phyloP scores from a whole-genome alignment of 768 basidiomycete genomes.

The Leccinum longicurvipes region DNA sequence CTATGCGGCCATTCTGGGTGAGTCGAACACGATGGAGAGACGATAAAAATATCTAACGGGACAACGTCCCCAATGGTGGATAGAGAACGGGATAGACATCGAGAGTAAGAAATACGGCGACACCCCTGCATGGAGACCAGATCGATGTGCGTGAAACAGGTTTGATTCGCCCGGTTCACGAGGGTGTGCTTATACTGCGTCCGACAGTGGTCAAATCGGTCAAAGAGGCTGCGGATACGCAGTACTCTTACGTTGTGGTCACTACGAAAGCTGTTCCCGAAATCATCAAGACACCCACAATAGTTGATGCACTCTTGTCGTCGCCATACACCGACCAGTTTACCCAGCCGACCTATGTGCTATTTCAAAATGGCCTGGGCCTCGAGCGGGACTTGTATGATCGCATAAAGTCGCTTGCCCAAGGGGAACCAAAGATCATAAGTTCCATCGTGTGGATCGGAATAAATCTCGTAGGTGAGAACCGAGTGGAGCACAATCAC shows the following conservation, averaged over 20 bases:
- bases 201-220: constrained; percentile 55
- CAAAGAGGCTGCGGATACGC: constrained; percentile 53
- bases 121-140: constrained; percentile 57
- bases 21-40: not conserved
- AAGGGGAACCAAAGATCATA: constrained; percentile 48
- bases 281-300: constrained; percentile 48
- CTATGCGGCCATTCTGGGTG: constrained; percentile 53
- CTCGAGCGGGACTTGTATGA: constrained; percentile 59
- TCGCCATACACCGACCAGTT: constrained; percentile 42
- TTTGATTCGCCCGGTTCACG: not conserved
- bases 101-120: constrained; percentile 59
- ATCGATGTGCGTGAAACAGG: constrained; percentile 45
- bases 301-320: constrained; percentile 56
- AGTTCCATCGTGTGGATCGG: constrained; percentile 54
- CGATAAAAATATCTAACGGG: not conserved
- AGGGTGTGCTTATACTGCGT: not conserved
- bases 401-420: constrained; percentile 41
- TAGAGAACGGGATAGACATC: constrained; percentile 55
- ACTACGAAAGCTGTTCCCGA: constrained; percentile 75
- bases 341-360: constrained; percentile 55
- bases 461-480: constrained; percentile 45
- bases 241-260: constrained; percentile 64
- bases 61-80: not conserved
- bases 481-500: constrained; percentile 48
- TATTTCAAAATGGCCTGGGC: constrained; percentile 71